A percentile compares a stretch with the other conserved stretches of the same genome.
These are phyloP conservation scores for Globisporangium camurandrum DNA, from an alignment of 352 stramenopile genomes.

Conservation along the genomic window DNA sequence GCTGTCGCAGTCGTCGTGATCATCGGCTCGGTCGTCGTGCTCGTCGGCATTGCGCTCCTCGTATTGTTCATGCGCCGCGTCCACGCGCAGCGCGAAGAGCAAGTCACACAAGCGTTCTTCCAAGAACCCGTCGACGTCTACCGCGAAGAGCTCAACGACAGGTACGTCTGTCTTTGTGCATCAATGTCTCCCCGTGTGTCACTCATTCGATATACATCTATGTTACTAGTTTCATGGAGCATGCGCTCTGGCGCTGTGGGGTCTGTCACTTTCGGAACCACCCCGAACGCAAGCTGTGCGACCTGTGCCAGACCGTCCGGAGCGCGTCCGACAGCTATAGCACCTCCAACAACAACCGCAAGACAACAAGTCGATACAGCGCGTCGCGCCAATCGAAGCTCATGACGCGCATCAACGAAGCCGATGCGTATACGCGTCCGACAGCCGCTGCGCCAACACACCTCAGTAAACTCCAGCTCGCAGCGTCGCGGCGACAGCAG, in stretches of 20 bases:
- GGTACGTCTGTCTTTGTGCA: conserved; percentile 9
- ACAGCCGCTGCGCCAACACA: conserved; percentile 10
- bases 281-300: conserved; percentile 71
- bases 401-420: conserved; percentile 39
- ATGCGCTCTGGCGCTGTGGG: conserved; percentile 77
- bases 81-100: conserved; percentile 25
- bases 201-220: neutral
- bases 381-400: conserved; percentile 22
- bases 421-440: conserved; percentile 26
- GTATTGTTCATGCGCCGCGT: conserved; percentile 36
- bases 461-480: conserved; percentile 72
- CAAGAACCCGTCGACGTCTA: conserved; percentile 59
- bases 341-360: no score
- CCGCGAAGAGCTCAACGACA: conserved; percentile 78
- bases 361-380: conserved; percentile 20
- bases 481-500: conserved; percentile 55
- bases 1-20: conserved; percentile 22
- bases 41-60: conserved; percentile 33
- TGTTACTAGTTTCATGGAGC: conserved; percentile 50
- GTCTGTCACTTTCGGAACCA: conserved; percentile 89
- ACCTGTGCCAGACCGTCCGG: conserved; percentile 73
- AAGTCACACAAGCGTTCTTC: conserved; percentile 39
- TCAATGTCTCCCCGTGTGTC: neutral
- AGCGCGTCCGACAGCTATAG: conserved; percentile 47
- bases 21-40: conserved; percentile 32